Evolutionary conservation across 2,329 filamentous ascomycete genomes (phyloP), one percentile per base, ranked within the genome.

Genomic region (Cladophialophora psammophila): DNA sequence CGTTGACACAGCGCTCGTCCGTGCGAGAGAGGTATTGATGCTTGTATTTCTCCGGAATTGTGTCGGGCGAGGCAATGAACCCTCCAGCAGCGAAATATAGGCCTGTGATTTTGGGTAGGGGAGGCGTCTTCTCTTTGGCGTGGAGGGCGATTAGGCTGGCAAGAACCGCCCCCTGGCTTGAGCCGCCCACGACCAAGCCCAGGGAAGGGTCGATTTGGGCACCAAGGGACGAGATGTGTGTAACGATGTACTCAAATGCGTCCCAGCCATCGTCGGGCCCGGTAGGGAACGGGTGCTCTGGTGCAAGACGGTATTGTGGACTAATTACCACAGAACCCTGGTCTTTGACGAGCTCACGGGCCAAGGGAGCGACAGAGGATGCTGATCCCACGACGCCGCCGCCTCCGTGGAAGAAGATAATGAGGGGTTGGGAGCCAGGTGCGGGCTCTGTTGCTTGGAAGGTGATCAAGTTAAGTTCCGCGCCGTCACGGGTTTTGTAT

Each of bases 151-250:
- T 68, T 5, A 77, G 74, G 31, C 79, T 74, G 1, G 78, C 72
- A 60, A 83, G 77, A 66, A 75, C 77, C 0, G 72, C 81, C 12
- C 82, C 83, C 0, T 83, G 81, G 20, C 80, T 83, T 1, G 78
- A 76, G 0, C 84, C 83, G 18, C 82, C 82, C 5, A 84, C 61
- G n/a, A 85, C 62, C 66, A 85, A 84, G 0, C 82, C 83, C 13
- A 31, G 36, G 10, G 75, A 76, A 0, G 79, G 76, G 62, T 83
- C 77, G 13, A 52, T 52, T 15, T 52, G 13, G 9, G 79, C 79
- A 5, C 75, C 76, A 3, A 84, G 71, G 55, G 6, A 69, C 77
- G 63, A 83, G 78, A 68, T 60, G 50, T 68, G 50, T 10, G 40
- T 60, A 15, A 76, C 76, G 45, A 76, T 75, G 81, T 82, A 85